These are phyloP conservation scores for Blastosporella zonata DNA, from an alignment of 1,284 basidiomycete species.

Conservation along the genomic window DNA sequence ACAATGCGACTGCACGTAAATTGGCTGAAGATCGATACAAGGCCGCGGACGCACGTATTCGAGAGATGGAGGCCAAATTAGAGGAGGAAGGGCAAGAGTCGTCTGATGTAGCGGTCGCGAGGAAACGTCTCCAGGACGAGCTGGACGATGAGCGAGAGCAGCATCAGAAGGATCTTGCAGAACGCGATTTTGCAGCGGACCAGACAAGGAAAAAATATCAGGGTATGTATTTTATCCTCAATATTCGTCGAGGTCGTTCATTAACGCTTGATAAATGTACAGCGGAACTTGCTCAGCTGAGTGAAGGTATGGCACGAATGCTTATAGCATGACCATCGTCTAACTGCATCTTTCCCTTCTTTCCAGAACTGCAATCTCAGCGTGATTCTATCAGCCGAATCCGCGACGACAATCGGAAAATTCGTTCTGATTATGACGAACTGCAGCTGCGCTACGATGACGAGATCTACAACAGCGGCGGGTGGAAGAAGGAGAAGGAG, in stretches of 20 bases:
- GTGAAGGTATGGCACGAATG: constrained; percentile 51
- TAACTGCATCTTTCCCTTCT: not conserved
- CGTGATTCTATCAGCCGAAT: constrained; percentile 71
- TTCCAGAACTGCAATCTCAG: constrained; percentile 68
- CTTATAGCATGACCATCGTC: not conserved
- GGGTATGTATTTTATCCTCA: constrained; percentile 38
- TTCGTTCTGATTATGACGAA: constrained; percentile 75
- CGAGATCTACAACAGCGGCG: constrained; percentile 71
- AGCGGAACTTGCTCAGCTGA: constrained; percentile 75
- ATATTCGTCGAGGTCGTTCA: not conserved
- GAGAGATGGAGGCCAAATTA: constrained; percentile 61
- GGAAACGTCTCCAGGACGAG: constrained; percentile 66
- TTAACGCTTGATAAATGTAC: constrained; percentile 11
- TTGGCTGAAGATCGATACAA: constrained; percentile 49
- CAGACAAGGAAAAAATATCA: constrained; percentile 84
- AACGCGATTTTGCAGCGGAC: constrained; percentile 73
- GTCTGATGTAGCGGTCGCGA: constrained; percentile 62
- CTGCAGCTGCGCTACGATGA: constrained; percentile 75
- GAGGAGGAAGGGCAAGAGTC: constrained; percentile 68
- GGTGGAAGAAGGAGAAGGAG: constrained; percentile 86
- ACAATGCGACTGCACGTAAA: constrained; percentile 53
- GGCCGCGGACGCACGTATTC: constrained; percentile 51
- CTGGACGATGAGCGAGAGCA: constrained; percentile 76
- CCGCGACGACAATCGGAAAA: constrained; percentile 77
- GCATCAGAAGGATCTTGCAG: constrained; percentile 72